Evolutionary conservation across 176 grass and related monocot species (phyloP).

Genomic region (Chrysopogon serrulatus): DNA sequence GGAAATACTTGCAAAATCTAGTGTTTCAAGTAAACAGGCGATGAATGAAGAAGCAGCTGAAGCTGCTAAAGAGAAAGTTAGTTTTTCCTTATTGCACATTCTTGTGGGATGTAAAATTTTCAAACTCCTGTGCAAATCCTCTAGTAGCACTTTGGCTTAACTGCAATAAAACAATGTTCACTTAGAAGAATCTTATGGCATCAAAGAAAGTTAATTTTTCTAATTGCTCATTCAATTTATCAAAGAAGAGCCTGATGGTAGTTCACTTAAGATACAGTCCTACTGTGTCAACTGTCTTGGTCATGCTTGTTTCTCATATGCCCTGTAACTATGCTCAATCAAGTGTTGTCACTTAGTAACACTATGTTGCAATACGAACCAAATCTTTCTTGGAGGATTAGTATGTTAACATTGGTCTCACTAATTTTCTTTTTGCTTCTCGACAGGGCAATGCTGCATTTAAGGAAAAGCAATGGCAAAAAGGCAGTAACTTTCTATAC

Average conservation of each 20-base stretch:
- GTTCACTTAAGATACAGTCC: neutral
- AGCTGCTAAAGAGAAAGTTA: constrained; percentile 87
- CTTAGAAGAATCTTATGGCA: neutral
- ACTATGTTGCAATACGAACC: neutral
- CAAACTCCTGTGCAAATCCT: neutral
- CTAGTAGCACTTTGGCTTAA: neutral
- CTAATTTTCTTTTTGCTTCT: constrained; percentile 10
- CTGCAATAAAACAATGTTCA: neutral
- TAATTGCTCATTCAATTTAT: neutral
- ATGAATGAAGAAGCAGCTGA: constrained; percentile 90
- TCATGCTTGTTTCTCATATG: constrained; percentile 8
- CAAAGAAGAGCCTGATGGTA: constrained; percentile 15
- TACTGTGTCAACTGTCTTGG: neutral
- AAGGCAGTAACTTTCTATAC: constrained; percentile 83
- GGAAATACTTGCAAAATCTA: constrained; percentile 61
- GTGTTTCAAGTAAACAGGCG: constrained; percentile 59
- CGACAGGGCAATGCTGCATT: constrained; percentile 83
- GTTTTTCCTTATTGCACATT: constrained; percentile 20
- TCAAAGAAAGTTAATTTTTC: neutral
- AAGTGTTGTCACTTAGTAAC: neutral
- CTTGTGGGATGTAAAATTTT: constrained; percentile 1
- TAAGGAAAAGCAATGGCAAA: constrained; percentile 96
- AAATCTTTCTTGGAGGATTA: neutral
- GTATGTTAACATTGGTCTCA: neutral
- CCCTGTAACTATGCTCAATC: neutral